A percentile compares a stretch with the other conserved stretches of the same genome.
phyloP scores from a whole-genome alignment of 2,329 filamentous ascomycete species.

The Aspergillus pseudonomiae region DNA sequence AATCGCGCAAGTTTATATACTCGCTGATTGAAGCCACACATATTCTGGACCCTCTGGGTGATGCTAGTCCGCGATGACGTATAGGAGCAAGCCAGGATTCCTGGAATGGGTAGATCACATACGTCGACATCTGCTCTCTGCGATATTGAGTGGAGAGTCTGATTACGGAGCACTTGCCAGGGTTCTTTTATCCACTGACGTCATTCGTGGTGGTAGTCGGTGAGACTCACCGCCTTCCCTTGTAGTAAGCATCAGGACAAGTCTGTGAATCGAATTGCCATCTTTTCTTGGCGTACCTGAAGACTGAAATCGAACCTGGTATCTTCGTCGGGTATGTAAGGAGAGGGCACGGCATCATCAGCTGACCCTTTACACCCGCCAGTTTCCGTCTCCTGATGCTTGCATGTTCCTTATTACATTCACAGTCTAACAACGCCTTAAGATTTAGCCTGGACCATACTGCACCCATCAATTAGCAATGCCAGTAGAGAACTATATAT shows the following conservation, averaged over 20 bases:
- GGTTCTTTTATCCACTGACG: background rate
- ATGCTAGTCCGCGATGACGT: background rate
- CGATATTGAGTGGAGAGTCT: background rate
- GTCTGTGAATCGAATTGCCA: no score
- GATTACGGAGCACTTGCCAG: no score
- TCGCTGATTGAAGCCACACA: background rate
- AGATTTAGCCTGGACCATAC: background rate
- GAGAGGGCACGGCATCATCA: background rate
- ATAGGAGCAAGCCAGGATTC: background rate
- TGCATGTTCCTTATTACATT: background rate
- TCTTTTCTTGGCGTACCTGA: no score
- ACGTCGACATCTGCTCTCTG: background rate
- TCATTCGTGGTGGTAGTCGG: background rate
- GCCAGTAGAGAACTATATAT: background rate
- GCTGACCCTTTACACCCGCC: background rate
- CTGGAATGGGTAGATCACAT: background rate
- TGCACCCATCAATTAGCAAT: background rate
- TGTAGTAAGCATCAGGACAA: no score
- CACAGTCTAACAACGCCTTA: background rate
- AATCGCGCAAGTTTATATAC: background rate
- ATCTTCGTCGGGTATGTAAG: background rate
- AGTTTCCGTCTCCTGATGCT: background rate
- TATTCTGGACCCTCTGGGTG: background rate
- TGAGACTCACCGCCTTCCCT: background rate
- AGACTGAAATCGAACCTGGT: background rate